Evolutionary conservation across 2,329 filamentous ascomycete species (phyloP), one percentile per base, ranked within the genome.

Genomic region (Dothistroma pini): DNA sequence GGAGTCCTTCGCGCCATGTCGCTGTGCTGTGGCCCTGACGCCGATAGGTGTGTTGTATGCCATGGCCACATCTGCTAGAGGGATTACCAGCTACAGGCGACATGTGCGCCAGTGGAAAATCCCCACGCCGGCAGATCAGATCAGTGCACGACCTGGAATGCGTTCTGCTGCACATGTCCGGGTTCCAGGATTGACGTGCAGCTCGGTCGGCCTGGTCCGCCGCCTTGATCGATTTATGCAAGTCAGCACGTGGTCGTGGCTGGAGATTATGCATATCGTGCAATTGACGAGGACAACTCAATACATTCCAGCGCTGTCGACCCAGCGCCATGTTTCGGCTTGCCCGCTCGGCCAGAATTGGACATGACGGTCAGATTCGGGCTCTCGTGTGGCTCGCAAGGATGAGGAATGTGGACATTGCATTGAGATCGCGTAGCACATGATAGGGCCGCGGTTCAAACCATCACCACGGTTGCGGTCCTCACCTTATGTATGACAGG

Each of bases 1-100:
- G 31, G 79, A 76, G 34, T 87, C 81, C 59, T 72, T 71, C 32
- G 73, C 65, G 34, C 60, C 70, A 60, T 69, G 71, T 63, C 54
- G 62, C 48, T 56, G 71, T 25, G 51, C 32, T n/a, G 61, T 58
- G 31, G 57, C 49, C 29, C 44, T 53, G 56, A 61, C 64, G 59
- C 71, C 72, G 60, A 70, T 71, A 47, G 54, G 53, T 52, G 55
- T 63, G 63, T 68, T 56, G 34, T 64, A 63, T 62, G 64, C 69
- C 69, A 70, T 71, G 19, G 56, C 62, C 56, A 60, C 55, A 52
- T 21, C 50, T 32, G 25, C 35, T 25, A 53, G 52, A 35, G 32
- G 54, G 25, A 14, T 32, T 10, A 29, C 41, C 22, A n/a, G 53
- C 51, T 19, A 55, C 49, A 50, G 52, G 57, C 59, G 59, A 63